These are phyloP conservation scores for Puccinia polysora DNA, from an alignment of 1,284 basidiomycete genomes.

Conservation along the genomic window DNA sequence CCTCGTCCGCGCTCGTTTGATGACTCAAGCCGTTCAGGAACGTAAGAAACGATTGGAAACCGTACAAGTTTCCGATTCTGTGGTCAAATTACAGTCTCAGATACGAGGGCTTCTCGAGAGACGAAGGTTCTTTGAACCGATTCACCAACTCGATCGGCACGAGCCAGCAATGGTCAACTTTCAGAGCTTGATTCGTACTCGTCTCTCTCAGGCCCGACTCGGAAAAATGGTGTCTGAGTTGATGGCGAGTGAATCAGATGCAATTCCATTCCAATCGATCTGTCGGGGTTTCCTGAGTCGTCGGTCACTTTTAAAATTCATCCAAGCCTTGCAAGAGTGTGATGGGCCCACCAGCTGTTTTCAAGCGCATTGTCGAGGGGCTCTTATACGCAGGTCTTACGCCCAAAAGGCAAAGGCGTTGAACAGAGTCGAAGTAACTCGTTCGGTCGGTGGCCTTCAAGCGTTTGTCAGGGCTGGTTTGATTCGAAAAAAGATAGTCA, in stretches of 20 bases:
- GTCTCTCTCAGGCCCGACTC: constrained; percentile 44
- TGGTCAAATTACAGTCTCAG: constrained; percentile 67
- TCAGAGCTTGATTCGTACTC: constrained; percentile 46
- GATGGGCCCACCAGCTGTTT: constrained; percentile 28
- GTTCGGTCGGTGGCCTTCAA: constrained; percentile 75
- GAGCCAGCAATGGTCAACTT: constrained; percentile 47
- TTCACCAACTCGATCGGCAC: constrained; percentile 51
- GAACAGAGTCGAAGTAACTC: constrained; percentile 69
- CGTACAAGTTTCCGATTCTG: constrained; percentile 52
- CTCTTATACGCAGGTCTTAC: constrained; percentile 48
- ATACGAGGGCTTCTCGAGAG: constrained; percentile 72
- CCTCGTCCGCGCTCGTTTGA: constrained; percentile 64
- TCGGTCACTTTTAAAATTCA: constrained; percentile 22
- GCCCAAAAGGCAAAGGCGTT: constrained; percentile 63
- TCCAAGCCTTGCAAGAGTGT: constrained; percentile 31
- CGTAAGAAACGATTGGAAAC: constrained; percentile 61
- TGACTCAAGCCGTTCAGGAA: constrained; percentile 61
- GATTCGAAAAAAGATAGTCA: constrained; percentile 74
- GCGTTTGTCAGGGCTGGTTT: constrained; percentile 82
- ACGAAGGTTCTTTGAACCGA: constrained; percentile 54
- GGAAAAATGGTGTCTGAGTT: constrained; percentile 44
- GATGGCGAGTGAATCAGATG: constrained; percentile 59
- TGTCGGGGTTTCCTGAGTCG: constrained; percentile 76
- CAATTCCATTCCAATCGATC: constrained; percentile 78
- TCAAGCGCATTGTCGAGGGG: constrained; percentile 43